A percentile compares a stretch with the other conserved stretches of the same genome.
These are phyloP conservation scores for Lachancea mirantina DNA, from an alignment of 805 yeast genomes.

Conservation along the genomic window DNA sequence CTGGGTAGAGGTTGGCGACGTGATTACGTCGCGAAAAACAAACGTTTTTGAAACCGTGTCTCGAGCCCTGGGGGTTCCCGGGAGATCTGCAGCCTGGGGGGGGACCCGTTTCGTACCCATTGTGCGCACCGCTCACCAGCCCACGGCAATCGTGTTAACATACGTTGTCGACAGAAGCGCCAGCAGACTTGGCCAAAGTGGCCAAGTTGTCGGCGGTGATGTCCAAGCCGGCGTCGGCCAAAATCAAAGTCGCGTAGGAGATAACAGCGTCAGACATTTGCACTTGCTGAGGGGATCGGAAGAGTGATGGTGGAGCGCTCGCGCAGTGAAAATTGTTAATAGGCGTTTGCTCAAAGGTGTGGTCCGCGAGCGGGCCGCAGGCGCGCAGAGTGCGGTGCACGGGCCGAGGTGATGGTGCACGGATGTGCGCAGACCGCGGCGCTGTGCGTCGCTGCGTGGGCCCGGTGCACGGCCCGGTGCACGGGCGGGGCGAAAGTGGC, in stretches of 20 bases:
- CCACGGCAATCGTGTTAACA: too few species aligned
- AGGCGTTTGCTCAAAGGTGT: too few species aligned
- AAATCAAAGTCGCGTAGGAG: constrained; percentile 96
- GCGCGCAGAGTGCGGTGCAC: constrained; percentile 1
- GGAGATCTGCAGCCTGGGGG: too few species aligned
- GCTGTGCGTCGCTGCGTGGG: not conserved
- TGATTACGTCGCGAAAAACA: too few species aligned
- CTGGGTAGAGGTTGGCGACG: not conserved
- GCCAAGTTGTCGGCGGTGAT: constrained; percentile 75
- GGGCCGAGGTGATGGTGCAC: not conserved
- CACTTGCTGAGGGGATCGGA: not conserved
- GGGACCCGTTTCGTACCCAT: too few species aligned
- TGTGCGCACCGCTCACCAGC: too few species aligned
- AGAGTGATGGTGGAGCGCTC: too few species aligned
- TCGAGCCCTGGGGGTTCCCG: too few species aligned
- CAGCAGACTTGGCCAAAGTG: constrained; percentile 70
- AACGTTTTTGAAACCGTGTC: too few species aligned
- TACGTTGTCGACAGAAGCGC: constrained; percentile 60
- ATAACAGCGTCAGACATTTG: constrained; percentile 90
- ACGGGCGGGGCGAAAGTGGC: not conserved
- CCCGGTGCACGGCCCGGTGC: not conserved
- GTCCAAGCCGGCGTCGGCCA: constrained; percentile 96
- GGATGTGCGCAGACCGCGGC: not conserved
- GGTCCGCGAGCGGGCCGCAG: too few species aligned
- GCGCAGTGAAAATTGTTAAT: too few species aligned